Percentiles rank a stretch among this genome's conserved stretches.
Evolutionary conservation across 805 yeast species (phyloP).

Genomic region (Scheffersomyces lignosus): DNA sequence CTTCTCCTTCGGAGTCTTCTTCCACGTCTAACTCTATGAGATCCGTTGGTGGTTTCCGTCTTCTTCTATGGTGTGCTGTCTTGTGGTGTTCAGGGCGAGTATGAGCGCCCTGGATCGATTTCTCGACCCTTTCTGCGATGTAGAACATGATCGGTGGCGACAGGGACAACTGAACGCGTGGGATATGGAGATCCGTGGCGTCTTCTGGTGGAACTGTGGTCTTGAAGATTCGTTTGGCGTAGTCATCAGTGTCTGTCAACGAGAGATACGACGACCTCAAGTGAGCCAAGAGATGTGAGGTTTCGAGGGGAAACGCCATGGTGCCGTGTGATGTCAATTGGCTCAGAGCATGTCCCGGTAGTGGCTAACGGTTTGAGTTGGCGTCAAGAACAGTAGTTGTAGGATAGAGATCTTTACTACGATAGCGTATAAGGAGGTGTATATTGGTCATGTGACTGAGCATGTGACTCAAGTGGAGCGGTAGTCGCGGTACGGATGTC

Average conservation of each 20-base stretch:
- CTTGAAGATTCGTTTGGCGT: slow-evolving; percentile 15
- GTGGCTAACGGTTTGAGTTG: too few species aligned
- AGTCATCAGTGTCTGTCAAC: slow-evolving; percentile 22
- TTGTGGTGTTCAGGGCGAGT: slow-evolving; percentile 1
- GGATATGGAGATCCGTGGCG: slow-evolving; percentile 14
- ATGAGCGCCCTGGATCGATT: slow-evolving; percentile 9
- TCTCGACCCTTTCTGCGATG: slow-evolving; percentile 21
- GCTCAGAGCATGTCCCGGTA: too few species aligned
- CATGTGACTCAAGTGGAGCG: too few species aligned
- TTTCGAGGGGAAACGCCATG: slow-evolving; percentile 41
- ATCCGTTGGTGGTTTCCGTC: neutral
- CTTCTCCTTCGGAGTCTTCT: too few species aligned
- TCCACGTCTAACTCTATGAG: neutral
- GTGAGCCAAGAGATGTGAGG: slow-evolving; percentile 27
- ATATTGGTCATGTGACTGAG: too few species aligned
- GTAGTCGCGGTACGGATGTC: too few species aligned
- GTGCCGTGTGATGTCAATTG: neutral
- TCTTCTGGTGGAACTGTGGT: neutral
- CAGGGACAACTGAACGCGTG: too few species aligned
- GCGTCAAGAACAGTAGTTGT: too few species aligned
- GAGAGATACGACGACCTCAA: slow-evolving; percentile 28
- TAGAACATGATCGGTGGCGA: slow-evolving; percentile 36
- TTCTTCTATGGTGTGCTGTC: neutral
- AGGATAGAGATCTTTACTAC: too few species aligned
- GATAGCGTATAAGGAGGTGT: too few species aligned